Conservation (phyloP, 2,329 filamentous ascomycete genomes). For the Fusarium penzigii region DNA sequence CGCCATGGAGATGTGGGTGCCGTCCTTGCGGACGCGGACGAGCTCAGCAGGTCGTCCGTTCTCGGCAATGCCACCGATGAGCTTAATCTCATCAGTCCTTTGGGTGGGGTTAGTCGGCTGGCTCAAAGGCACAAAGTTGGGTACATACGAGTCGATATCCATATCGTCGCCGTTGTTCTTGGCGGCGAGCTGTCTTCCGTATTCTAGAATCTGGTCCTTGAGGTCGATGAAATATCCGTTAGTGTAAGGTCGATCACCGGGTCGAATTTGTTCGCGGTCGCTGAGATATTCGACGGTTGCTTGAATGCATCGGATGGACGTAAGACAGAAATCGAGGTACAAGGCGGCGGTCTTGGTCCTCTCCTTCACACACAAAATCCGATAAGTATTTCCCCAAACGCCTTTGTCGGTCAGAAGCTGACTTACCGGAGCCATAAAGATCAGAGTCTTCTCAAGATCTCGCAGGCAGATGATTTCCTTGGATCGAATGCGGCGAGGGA, state of each 20-base stretch:
- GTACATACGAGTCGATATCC: constrained; percentile 59
- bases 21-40: constrained; percentile 78
- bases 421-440: constrained; percentile 95
- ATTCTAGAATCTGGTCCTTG: constrained; percentile 87
- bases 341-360: constrained; percentile 67
- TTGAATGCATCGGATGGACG: constrained; percentile 86
- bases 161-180: constrained; percentile 63
- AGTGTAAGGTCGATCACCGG: constrained; percentile 86
- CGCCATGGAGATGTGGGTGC: constrained; percentile 75
- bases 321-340: constrained; percentile 88
- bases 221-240: constrained; percentile 97
- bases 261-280: constrained; percentile 83
- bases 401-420: constrained; percentile 54
- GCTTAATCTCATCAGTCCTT: constrained; percentile 68
- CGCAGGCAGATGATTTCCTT: constrained; percentile 89
- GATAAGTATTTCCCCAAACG: constrained; percentile 66
- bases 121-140: constrained; percentile 32
- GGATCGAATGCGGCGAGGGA: constrained; percentile 75
- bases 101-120: constrained; percentile 30
- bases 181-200: constrained; percentile 80
- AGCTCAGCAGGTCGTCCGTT: constrained; percentile 84
- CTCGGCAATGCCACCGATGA: constrained; percentile 78
- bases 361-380: constrained; percentile 74
- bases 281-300: constrained; percentile 82
- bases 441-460: constrained; percentile 90